Conservation (phyloP, 148 eudicot genomes). For the Vaccinium corymbosum region DNA sequence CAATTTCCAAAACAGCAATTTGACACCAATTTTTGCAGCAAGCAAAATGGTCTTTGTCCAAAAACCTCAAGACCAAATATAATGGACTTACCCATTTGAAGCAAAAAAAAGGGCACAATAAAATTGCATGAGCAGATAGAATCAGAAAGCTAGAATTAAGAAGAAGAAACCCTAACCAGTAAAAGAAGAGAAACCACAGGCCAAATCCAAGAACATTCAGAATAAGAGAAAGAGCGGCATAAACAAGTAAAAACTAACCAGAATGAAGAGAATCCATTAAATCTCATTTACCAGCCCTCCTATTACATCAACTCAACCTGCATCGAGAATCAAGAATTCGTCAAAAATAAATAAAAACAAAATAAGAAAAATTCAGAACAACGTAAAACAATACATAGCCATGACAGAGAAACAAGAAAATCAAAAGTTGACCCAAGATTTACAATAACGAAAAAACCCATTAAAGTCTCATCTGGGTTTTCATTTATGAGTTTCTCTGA, state of each 20-base stretch:
- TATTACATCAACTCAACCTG: slow-evolving; percentile 15
- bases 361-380: background rate
- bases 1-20: slow-evolving; percentile 1
- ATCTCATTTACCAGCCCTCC: background rate
- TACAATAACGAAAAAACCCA: background rate
- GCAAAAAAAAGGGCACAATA: background rate
- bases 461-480: background rate
- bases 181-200: background rate
- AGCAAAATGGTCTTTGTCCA: too few relatives aligned
- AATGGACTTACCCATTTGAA: background rate
- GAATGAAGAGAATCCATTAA: background rate
- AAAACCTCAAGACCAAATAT: background rate
- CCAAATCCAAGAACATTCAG: slow-evolving; percentile 11
- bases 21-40: background rate
- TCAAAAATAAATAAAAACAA: background rate
- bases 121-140: background rate
- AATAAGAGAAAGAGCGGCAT: background rate
- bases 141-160: background rate
- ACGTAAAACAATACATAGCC: background rate
- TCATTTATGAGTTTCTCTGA: background rate
- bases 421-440: background rate
- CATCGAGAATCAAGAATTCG: slow-evolving; percentile 2
- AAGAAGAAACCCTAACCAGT: background rate
- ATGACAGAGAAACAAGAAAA: background rate
- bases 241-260: slow-evolving; percentile 1